A percentile compares a stretch with the other conserved stretches of the same genome.
Conservation (phyloP, 2,329 filamentous ascomycete species). For the Fusarium sp. region DNA sequence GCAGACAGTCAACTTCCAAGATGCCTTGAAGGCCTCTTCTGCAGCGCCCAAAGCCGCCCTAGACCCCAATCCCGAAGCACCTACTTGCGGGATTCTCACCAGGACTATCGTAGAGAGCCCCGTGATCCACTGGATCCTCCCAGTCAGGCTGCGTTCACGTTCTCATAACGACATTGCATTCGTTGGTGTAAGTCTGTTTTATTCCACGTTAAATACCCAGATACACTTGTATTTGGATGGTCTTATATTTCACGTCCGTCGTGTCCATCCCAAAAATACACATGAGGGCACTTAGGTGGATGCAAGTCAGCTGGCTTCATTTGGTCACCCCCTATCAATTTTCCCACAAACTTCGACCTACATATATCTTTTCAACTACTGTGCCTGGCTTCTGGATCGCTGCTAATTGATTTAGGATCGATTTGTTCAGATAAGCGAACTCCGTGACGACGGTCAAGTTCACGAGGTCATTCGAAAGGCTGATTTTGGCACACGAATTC, state of each 20-base stretch:
- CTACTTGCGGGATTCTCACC: constrained; percentile 79
- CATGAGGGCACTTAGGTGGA: neutral
- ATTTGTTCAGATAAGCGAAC: constrained; percentile 83
- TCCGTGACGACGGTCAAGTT: constrained; percentile 76
- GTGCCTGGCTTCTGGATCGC: neutral
- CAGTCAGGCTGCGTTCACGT: constrained; percentile 79
- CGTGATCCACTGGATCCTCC: constrained; percentile 79
- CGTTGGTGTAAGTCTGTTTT: constrained; percentile 73
- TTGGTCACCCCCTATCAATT: neutral
- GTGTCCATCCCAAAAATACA: neutral
- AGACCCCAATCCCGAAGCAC: constrained; percentile 55
- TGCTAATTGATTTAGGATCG: constrained; percentile 67
- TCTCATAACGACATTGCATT: constrained; percentile 86
- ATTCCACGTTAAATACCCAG: neutral
- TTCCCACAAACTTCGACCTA: constrained; percentile 14
- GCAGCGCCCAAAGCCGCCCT: constrained; percentile 49
- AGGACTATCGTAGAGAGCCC: constrained; percentile 83
- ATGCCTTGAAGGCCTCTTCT: constrained; percentile 56
- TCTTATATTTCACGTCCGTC: neutral
- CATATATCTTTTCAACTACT: neutral
- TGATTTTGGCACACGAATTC: constrained; percentile 83
- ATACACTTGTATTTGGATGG: neutral
- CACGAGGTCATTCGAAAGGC: constrained; percentile 81
- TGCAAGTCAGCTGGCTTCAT: too few relatives aligned
- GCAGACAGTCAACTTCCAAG: constrained; percentile 61